phyloP scores from a whole-genome alignment of 2,329 filamentous ascomycete species.

The Sporothrix brunneoviolacea region DNA sequence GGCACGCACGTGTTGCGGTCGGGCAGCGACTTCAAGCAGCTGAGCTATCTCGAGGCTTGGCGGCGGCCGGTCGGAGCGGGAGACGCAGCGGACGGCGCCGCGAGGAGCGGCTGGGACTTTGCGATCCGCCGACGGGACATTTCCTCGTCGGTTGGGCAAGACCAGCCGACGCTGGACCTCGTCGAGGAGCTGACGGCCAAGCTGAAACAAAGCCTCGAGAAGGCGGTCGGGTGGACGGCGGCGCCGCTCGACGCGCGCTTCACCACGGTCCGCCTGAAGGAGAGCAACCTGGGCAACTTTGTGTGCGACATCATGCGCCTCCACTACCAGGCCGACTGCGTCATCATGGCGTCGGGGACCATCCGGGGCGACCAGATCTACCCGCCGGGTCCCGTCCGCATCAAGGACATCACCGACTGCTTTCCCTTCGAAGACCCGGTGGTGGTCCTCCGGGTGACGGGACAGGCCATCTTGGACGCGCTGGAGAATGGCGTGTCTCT shows the following conservation, averaged over 20 bases:
- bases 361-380: slow-evolving; percentile 87
- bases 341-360: slow-evolving; percentile 77
- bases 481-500: slow-evolving; percentile 76
- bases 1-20: slow-evolving; percentile 79
- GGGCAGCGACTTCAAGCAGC: slow-evolving; percentile 85
- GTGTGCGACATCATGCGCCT: slow-evolving; percentile 86
- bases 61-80: slow-evolving; percentile 37
- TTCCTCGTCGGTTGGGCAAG: slow-evolving; percentile 58
- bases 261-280: slow-evolving; percentile 66
- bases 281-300: slow-evolving; percentile 86
- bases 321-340: slow-evolving; percentile 74
- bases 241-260: slow-evolving; percentile 81
- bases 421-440: slow-evolving; percentile 92
- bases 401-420: slow-evolving; percentile 80
- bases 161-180: slow-evolving; percentile 53
- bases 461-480: slow-evolving; percentile 68
- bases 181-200: slow-evolving; percentile 65
- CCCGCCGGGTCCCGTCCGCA: slow-evolving; percentile 65
- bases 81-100: slow-evolving; percentile 17
- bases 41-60: slow-evolving; percentile 79
- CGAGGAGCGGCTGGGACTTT: slow-evolving; percentile 53
- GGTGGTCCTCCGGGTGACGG: slow-evolving; percentile 66
- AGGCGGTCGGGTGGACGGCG: slow-evolving; percentile 76
- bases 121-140: slow-evolving; percentile 70
- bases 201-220: slow-evolving; percentile 70